Conservation (phyloP, 352 stramenopile species). For the Globisporangium viniferum region DNA sequence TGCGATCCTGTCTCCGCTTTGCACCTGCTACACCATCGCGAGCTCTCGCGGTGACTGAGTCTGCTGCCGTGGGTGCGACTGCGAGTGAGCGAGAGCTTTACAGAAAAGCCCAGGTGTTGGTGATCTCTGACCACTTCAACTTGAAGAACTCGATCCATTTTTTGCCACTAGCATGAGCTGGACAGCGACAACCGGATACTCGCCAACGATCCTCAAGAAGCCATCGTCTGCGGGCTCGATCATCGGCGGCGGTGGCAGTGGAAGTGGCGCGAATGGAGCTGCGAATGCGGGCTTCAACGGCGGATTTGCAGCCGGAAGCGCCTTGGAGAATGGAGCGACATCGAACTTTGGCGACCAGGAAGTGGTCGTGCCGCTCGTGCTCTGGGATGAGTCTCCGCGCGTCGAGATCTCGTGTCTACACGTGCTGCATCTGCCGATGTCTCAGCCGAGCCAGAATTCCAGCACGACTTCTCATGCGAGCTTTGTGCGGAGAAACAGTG, state of each 20-base stretch:
- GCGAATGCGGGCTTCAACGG: background rate
- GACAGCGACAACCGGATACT: slow-evolving; percentile 22
- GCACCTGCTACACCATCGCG: background rate
- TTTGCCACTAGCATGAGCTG: slow-evolving; percentile 22
- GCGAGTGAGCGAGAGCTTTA: background rate
- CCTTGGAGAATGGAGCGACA: background rate
- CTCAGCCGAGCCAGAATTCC: slow-evolving; percentile 68
- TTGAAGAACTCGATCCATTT: background rate
- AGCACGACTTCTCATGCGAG: slow-evolving; percentile 34
- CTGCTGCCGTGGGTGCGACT: slow-evolving; percentile 1
- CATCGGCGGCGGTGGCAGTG: background rate
- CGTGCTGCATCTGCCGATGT: slow-evolving; percentile 58
- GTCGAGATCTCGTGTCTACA: slow-evolving; percentile 57
- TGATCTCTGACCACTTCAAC: slow-evolving; percentile 15
- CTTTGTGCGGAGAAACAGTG: slow-evolving; percentile 18
- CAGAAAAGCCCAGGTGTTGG: background rate
- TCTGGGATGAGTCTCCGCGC: slow-evolving; percentile 57
- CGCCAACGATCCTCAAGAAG: slow-evolving; percentile 23
- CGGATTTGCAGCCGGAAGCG: slow-evolving; percentile 1
- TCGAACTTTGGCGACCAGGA: slow-evolving; percentile 19
- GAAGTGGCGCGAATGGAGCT: background rate
- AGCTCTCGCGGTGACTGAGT: background rate
- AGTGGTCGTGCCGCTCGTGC: slow-evolving; percentile 63
- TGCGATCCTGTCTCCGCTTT: no score
- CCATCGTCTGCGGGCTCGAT: slow-evolving; percentile 13